Evolutionary conservation across 257 asterid genomes (phyloP).

Genomic region (Salvia splendens): DNA sequence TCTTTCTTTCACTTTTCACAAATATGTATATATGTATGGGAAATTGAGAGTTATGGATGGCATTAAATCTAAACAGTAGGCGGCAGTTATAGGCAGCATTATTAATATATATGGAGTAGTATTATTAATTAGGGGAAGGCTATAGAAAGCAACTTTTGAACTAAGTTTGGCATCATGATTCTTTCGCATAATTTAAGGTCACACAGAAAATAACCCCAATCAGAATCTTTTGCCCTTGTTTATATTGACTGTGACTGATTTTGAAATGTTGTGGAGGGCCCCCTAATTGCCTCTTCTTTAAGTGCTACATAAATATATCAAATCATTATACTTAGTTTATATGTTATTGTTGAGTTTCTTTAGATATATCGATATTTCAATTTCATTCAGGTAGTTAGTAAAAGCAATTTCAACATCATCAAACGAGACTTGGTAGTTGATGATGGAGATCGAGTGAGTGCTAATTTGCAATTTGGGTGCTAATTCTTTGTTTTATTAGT

Average conservation of each 20-base stretch:
- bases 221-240: slow-evolving; percentile 29
- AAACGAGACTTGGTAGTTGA: neutral
- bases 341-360: neutral
- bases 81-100: slow-evolving; percentile 33
- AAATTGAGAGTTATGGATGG: neutral
- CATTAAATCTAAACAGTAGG: slow-evolving; percentile 17
- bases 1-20: no score
- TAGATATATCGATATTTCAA: neutral
- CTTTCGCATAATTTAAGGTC: slow-evolving; percentile 36
- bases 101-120: neutral
- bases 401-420: neutral
- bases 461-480: neutral
- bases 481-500: no score
- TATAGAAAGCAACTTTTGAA: slow-evolving; percentile 40
- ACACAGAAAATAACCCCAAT: slow-evolving; percentile 13
- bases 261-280: neutral
- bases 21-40: neutral
- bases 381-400: slow-evolving; percentile 10
- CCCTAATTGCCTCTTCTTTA: slow-evolving; percentile 12
- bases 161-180: slow-evolving; percentile 35
- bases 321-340: neutral
- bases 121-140: slow-evolving; percentile 21
- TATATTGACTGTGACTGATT: slow-evolving; percentile 26
- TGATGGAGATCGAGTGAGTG: neutral
- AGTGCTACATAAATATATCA: neutral